Percentiles rank a stretch among this genome's conserved stretches.
These are phyloP conservation scores for Hymenoscyphus salicellus DNA, from an alignment of 2,329 filamentous ascomycete species.

Conservation along the genomic window DNA sequence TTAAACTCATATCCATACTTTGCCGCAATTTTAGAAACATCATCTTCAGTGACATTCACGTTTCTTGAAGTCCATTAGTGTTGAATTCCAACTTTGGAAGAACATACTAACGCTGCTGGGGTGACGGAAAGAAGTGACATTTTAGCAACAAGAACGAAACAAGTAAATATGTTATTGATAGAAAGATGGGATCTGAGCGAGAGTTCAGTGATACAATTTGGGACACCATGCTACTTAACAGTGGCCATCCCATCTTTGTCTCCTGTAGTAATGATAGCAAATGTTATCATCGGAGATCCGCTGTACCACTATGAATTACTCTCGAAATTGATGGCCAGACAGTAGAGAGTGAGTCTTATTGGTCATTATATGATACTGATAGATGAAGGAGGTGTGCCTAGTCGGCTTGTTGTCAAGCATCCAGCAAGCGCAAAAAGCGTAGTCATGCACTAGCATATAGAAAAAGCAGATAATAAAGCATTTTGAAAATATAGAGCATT, in stretches of 20 bases:
- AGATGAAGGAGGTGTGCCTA: neutral
- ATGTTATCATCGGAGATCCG: slow-evolving; percentile 16
- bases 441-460: too few species aligned
- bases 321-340: neutral
- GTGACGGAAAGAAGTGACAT: slow-evolving; percentile 27
- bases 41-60: slow-evolving; percentile 21
- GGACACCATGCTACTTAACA: neutral
- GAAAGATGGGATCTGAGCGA: neutral
- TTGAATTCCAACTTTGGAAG: neutral
- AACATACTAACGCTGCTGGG: slow-evolving; percentile 17
- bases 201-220: neutral
- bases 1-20: slow-evolving; percentile 25
- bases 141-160: neutral
- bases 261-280: neutral
- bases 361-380: neutral
- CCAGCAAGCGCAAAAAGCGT: neutral
- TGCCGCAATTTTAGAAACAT: slow-evolving; percentile 18
- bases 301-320: neutral
- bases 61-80: slow-evolving; percentile 12
- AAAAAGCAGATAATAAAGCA: too few species aligned
- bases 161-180: neutral
- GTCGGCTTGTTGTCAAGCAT: neutral
- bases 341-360: neutral
- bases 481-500: too few species aligned
- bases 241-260: neutral